Percentiles rank a stretch among this genome's conserved stretches.
Evolutionary conservation across 306 rosid species (phyloP).

Genomic region (Prunus fruticosa): DNA sequence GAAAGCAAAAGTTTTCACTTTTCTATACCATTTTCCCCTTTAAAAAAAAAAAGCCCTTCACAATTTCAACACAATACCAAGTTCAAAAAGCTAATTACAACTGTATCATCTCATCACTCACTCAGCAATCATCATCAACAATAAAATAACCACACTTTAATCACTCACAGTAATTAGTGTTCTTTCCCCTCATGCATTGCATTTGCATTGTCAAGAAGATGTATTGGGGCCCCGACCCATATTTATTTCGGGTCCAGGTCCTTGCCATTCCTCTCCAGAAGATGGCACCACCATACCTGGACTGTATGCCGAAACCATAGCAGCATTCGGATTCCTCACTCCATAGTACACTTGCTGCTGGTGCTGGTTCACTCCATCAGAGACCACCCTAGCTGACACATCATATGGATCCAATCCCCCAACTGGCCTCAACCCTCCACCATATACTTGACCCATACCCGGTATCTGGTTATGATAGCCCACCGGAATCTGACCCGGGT

Average conservation of each 20-base stretch:
- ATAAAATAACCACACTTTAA: slow-evolving; percentile 1
- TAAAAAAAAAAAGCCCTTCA: background rate
- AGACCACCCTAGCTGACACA: slow-evolving; percentile 27
- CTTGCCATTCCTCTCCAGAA: slow-evolving; percentile 48
- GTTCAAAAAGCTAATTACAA: background rate
- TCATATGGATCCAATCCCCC: slow-evolving; percentile 41
- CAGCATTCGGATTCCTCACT: slow-evolving; percentile 30
- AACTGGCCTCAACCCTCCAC: slow-evolving; percentile 45
- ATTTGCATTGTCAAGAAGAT: slow-evolving; percentile 1
- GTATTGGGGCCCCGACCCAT: slow-evolving; percentile 45
- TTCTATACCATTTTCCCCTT: background rate
- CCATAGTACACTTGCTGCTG: slow-evolving; percentile 48
- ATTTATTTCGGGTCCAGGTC: slow-evolving; percentile 41
- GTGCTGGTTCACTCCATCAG: slow-evolving; percentile 39
- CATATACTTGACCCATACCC: slow-evolving; percentile 50
- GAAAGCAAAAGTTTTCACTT: background rate
- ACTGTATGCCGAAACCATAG: slow-evolving; percentile 16
- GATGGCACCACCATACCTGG: slow-evolving; percentile 41
- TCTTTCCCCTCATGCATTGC: background rate
- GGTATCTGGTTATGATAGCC: slow-evolving; percentile 52
- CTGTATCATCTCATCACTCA: background rate
- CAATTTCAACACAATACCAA: background rate
- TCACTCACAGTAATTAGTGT: slow-evolving; percentile 9
- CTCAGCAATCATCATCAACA: background rate
- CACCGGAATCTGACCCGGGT: slow-evolving; percentile 49